Percentiles rank a stretch among this genome's conserved stretches.
These are phyloP conservation scores for Plantago major DNA, from an alignment of 257 asterid genomes.

Conservation along the genomic window DNA sequence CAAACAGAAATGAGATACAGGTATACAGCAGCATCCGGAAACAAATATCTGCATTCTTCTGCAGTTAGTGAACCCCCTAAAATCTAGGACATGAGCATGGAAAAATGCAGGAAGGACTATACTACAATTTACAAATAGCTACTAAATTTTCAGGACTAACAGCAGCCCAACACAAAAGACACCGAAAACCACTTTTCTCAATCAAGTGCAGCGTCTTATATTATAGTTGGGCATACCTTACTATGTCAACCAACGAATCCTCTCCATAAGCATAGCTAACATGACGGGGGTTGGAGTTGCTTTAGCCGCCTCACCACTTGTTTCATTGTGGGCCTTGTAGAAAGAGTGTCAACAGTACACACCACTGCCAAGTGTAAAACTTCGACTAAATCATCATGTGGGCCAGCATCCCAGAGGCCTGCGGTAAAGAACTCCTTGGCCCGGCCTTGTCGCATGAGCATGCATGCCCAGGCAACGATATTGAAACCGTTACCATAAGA, in stretches of 20 bases:
- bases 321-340: constrained; percentile 85
- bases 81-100: constrained; percentile 31
- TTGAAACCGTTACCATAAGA: constrained; percentile 83
- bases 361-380: constrained; percentile 72
- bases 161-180: constrained; percentile 19
- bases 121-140: constrained; percentile 70
- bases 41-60: constrained; percentile 64
- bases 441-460: constrained; percentile 76
- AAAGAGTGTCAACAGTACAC: constrained; percentile 75
- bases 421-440: constrained; percentile 79
- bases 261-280: constrained; percentile 34
- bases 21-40: constrained; percentile 29
- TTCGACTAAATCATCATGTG: constrained; percentile 84
- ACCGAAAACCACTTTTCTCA: constrained; percentile 20
- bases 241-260: constrained; percentile 24
- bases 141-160: constrained; percentile 21
- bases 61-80: constrained; percentile 44
- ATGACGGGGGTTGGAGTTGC: constrained; percentile 82
- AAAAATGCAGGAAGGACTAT: constrained; percentile 46
- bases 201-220: constrained; percentile 22
- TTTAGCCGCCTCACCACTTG: constrained; percentile 81
- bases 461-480: constrained; percentile 87
- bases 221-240: constrained; percentile 25
- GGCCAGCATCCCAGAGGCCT: constrained; percentile 86
- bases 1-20: constrained; percentile 34